Conservation (phyloP, 2,329 filamentous ascomycete species). For the Colletotrichum kahawae region DNA sequence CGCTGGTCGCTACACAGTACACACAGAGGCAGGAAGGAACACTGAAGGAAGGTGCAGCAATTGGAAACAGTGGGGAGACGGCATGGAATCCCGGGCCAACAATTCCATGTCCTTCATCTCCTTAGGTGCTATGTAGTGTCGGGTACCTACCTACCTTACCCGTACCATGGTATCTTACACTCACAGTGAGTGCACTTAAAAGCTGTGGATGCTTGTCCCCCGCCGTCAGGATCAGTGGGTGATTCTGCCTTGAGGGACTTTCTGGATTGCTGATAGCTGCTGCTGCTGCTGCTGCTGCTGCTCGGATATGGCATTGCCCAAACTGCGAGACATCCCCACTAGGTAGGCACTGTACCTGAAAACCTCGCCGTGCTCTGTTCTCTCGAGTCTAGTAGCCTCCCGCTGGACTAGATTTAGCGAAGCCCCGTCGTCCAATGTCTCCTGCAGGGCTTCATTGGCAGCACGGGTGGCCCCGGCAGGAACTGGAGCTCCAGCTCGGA, state of each 20-base stretch:
- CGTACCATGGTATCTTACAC: neutral
- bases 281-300: neutral
- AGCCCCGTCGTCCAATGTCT: neutral
- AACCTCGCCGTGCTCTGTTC: neutral
- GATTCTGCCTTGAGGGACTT: neutral
- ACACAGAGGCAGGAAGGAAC: neutral
- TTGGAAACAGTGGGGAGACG: neutral
- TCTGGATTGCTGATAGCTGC: neutral
- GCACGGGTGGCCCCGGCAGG: neutral
- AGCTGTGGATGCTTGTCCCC: neutral
- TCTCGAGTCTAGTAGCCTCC: neutral
- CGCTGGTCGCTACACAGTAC: neutral
- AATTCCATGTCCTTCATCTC: neutral
- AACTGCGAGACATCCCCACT: neutral
- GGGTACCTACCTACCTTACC: neutral
- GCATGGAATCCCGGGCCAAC: neutral
- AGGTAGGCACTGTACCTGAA: conserved; percentile 1
- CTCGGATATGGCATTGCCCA: neutral
- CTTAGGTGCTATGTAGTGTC: neutral
- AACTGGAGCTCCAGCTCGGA: neutral
- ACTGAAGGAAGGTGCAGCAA: neutral
- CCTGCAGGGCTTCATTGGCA: neutral
- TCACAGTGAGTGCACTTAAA: neutral
- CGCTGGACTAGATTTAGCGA: neutral
- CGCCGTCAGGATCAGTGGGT: neutral